Base-by-base conservation (phyloP, 2,329 filamentous ascomycete genomes). In the Parasarocladium wereldwijsianum region DNA sequence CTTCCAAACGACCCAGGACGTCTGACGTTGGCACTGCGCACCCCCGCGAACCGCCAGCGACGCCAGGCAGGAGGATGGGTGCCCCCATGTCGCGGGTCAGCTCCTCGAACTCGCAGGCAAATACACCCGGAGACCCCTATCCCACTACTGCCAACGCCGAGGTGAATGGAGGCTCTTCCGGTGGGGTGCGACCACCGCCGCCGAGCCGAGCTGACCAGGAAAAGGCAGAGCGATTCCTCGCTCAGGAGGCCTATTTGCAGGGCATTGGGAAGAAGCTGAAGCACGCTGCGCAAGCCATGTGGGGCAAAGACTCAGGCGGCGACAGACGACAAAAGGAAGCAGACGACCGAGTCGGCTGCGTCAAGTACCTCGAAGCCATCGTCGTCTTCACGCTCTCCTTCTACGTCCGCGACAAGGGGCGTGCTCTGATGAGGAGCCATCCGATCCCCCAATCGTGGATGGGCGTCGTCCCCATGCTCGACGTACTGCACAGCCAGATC, bases 321-420 rank as follows among this genome's bases (percentile, higher is more conserved):
- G n/a, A n/a, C n/a, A 32, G 39, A 5, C 43, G 42, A 12, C 35
- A 40, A 6, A 40, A 45, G 20, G 45, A 50, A n/a, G 32, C 46
- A 6, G 54, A 54, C 15, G 45, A 51, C 31, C 60, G 58, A 40
- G 48, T 54, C n/a, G 53, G 52, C 18, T 54, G 51, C 17, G 54
- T 54, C 1, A 47, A 64, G 8, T 57, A 57, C 19, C 46, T 67
- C 7, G 64, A 68, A 40, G 62, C 63, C 43, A 53, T 64, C 13
- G 44, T 67, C 31, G 56, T 61, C 5, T 73, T 68, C 39, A 62
- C 71, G 50, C 49, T 66, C 10, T 57, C 58, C 2, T 70, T 71
- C 44, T 56, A 66, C 36, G 52, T 61, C 3, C 47, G 62, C 25
- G 62, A 62, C 44, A 53, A 60, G 25, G 48, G 47, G 8, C 56